Percentiles rank a stretch among this genome's conserved stretches.
Conservation (phyloP, 768 basidiomycete species). For the Sarcodon aspratus region DNA sequence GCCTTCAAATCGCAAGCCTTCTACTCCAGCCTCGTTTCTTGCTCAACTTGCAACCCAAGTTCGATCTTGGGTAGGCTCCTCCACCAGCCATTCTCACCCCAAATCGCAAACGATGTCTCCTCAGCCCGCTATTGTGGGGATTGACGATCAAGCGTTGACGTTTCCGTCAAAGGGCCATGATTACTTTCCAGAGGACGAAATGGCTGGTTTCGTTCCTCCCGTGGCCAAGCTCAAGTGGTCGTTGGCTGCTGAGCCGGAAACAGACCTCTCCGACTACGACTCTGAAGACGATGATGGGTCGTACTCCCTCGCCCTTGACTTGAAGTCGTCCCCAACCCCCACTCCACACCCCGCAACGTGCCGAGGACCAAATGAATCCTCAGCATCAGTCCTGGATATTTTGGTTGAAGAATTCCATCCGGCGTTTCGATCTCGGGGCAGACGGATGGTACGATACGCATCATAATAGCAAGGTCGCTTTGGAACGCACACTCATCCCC, state of each 20-base stretch:
- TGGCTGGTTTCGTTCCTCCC: not conserved
- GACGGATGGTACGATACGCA: constrained; percentile 26
- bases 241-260: not conserved
- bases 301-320: not conserved
- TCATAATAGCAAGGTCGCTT: constrained; percentile 11
- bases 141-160: not conserved
- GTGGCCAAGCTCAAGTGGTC: not conserved
- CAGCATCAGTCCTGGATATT: not conserved
- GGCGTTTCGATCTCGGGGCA: constrained; percentile 31
- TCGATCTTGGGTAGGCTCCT: constrained; percentile 10
- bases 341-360: not conserved
- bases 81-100: not conserved
- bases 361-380: not conserved
- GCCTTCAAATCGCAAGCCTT: not conserved
- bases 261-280: not conserved
- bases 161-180: not conserved
- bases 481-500: no score
- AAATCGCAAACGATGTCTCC: not conserved
- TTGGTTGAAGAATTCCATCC: constrained; percentile 11
- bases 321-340: not conserved
- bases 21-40: constrained; percentile 5
- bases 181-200: not conserved
- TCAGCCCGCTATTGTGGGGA: not conserved
- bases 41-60: constrained; percentile 9
- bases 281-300: not conserved